Base-by-base conservation (phyloP, 2,329 filamentous ascomycete species). In the Sarocladiaceae sp. region DNA sequence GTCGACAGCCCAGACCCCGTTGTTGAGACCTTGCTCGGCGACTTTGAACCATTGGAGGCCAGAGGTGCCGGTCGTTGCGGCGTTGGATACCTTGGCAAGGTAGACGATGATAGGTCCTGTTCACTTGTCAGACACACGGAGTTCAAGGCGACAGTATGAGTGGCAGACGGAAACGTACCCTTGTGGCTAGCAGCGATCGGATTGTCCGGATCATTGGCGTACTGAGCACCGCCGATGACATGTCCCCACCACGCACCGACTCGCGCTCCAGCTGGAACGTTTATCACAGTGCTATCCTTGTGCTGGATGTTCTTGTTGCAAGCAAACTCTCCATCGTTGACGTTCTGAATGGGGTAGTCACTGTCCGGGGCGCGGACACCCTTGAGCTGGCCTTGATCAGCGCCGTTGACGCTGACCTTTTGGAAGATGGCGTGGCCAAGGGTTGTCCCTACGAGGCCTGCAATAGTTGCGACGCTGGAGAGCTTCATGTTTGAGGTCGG, bases 31-130 rank as follows among this genome's bases (percentile, higher is more conserved):
- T 56, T 79, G 75, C 55, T 77, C 70, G 63, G 71, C 75, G 59
- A 82, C 71, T 70, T 81, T 82, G 69, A 81, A 80, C 77, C 76
- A 80, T 52, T 69, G 66, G 17, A 72, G 66, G 3, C 72, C 70
- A 3, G 58, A 64, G 57, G 68, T 64, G 53, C 64, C 63, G 8
- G 74, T 68, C 2, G 69, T 68, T 6, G 73, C 71, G 5, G 78
- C 77, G 56, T 78, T 72, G 59, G 72, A 67, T 3, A 82, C 78
- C 62, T 78, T 77, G 42, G 75, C 72, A 22, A 80, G 68, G 64
- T 79, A 80, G 2, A 75, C 72, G 46, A 77, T 73, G 36, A 81
- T 67, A 2, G 79, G 78, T 0, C 78, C 78, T 62, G 29, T 33
- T 18, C 65, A 31, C n/a, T n/a, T n/a, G 35, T 10, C n/a, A 37